phyloP scores from a whole-genome alignment of 768 basidiomycete genomes.

The Serendipita indica region DNA sequence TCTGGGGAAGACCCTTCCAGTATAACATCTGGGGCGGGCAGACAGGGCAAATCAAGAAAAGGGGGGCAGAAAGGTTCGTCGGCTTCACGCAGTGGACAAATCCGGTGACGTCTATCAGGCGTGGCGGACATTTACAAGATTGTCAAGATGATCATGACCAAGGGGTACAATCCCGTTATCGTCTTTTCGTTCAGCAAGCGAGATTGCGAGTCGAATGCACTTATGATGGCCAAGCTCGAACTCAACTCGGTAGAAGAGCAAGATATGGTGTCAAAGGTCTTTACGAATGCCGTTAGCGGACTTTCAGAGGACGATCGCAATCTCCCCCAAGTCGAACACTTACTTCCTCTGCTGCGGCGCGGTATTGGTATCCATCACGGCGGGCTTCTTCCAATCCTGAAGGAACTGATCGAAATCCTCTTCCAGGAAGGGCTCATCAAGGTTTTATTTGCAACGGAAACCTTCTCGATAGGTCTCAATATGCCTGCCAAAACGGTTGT shows the following conservation, averaged over 20 bases:
- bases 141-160: conserved; percentile 94
- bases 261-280: conserved; percentile 70
- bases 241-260: conserved; percentile 90
- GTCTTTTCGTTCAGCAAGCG: conserved; percentile 97
- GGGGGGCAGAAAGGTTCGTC: conserved; percentile 69
- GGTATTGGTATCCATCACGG: conserved; percentile 98
- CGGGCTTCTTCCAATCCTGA: conserved; percentile 89
- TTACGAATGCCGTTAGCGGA: conserved; percentile 86
- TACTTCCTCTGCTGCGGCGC: conserved; percentile 82
- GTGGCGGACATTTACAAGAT: conserved; percentile 93
- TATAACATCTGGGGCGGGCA: conserved; percentile 65
- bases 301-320: conserved; percentile 74
- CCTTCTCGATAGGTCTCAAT: conserved; percentile 93
- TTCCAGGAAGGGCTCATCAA: conserved; percentile 98
- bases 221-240: conserved; percentile 87
- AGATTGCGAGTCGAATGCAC: conserved; percentile 87
- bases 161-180: conserved; percentile 96
- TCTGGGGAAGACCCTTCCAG: conserved; percentile 88
- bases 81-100: neutral
- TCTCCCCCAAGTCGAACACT: conserved; percentile 84
- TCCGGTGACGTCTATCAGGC: conserved; percentile 37
- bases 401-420: conserved; percentile 97
- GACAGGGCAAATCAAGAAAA: conserved; percentile 85
- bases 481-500: conserved; percentile 99
- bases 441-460: conserved; percentile 95